These are phyloP conservation scores for Malus sylvestris DNA, from an alignment of 306 rosid species.

Conservation along the genomic window DNA sequence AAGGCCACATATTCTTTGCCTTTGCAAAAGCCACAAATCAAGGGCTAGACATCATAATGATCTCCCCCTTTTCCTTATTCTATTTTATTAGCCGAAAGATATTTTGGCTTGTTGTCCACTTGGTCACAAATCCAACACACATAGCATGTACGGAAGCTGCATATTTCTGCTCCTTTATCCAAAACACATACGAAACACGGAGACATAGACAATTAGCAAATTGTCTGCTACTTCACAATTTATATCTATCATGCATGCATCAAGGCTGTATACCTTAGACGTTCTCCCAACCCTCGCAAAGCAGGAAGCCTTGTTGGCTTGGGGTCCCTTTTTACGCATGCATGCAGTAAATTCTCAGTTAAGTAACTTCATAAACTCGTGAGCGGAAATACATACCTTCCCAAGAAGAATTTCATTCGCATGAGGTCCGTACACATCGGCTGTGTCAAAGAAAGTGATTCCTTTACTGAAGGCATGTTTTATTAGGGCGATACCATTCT, in stretches of 20 bases:
- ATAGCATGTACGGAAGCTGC: not conserved
- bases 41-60: too few species aligned
- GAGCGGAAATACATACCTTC: slow-evolving; percentile 11
- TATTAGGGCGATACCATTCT: slow-evolving; percentile 19
- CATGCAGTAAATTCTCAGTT: too few species aligned
- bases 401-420: slow-evolving; percentile 34
- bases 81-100: too few species aligned
- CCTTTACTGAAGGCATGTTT: slow-evolving; percentile 27
- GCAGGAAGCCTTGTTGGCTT: too few species aligned
- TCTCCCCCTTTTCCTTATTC: too few species aligned
- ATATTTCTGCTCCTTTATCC: not conserved
- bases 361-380: not conserved
- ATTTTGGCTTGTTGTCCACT: too few species aligned
- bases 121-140: not conserved
- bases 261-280: not conserved
- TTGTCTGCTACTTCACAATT: not conserved
- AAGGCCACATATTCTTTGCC: too few species aligned
- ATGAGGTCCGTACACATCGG: slow-evolving; percentile 27
- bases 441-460: slow-evolving; percentile 35
- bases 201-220: not conserved
- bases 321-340: too few species aligned
- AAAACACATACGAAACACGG: not conserved
- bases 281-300: too few species aligned
- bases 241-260: not conserved
- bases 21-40: too few species aligned